Base-by-base conservation (phyloP, 1,284 basidiomycete genomes). In the Exobasidium rhododendri region DNA sequence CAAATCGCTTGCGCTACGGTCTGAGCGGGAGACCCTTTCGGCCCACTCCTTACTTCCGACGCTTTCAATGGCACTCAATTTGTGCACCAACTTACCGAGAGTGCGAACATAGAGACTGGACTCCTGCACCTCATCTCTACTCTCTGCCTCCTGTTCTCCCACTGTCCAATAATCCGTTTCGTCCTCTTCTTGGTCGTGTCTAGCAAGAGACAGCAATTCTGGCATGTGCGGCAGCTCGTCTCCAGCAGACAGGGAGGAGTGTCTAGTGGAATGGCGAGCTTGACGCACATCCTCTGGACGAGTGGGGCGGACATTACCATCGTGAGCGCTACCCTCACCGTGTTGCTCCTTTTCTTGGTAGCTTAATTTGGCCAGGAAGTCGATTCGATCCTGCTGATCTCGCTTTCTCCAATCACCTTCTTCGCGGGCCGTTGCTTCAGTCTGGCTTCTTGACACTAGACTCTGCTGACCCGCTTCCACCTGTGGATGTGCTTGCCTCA, bases 71-170 rank as follows among this genome's bases (percentile, higher is more conserved):
- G 63, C 62, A 17, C 49, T 54, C 17, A 65, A 57, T 51, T 65
- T 62, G 4, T 61, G 51, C 26, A 65, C 63, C n/a, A 65, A 53
- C 31, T 64, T 61, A 32, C 63, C 63, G 11, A 65, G 53, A 26
- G 54, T 58, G 29, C 63, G 60, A 20, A 65, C 63, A 46, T 47
- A 65, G 6, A 61, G 35, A 11, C 46, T 59, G 13, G 54, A 32
- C 30, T 46, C 45, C 3, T 49, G 22, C 20, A 6, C 20, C 10
- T 44, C 6, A 3, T 31, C 46, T 32, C 28, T 13, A 31, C 6
- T 46, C 32, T 5, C 45, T n/a, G 43, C 13, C 14, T n/a, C 3
- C 14, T 13, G 22, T 26, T 31, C 7, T 26, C 56, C 17, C 26
- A 26, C 17, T 29, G 3, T 4, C 47, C 44, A 51, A 30, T 51